phyloP scores from a whole-genome alignment of 2,329 filamentous ascomycete species.

The Colletotrichum australisinense region DNA sequence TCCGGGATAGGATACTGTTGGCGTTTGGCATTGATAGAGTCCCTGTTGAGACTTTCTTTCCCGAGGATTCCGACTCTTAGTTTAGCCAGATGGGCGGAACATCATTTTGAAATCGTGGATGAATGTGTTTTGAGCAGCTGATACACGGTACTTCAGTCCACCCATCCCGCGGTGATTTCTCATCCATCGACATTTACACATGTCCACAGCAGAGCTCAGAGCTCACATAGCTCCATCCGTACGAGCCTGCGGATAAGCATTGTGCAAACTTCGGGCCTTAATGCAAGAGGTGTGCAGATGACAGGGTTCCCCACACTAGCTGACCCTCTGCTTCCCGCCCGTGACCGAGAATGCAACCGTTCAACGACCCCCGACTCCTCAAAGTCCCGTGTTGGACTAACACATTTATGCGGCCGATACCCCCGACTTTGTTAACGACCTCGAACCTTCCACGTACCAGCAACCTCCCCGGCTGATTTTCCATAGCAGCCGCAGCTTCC shows the following conservation, averaged over 20 bases:
- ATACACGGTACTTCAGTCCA: background rate
- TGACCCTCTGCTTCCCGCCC: constrained; percentile 17
- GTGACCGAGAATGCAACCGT: constrained; percentile 17
- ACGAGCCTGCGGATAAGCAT: background rate
- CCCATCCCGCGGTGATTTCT: background rate
- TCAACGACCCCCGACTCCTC: background rate
- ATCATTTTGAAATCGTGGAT: background rate
- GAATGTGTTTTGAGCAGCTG: background rate
- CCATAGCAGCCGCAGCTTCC: background rate
- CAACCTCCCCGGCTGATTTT: background rate
- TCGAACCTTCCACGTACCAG: background rate
- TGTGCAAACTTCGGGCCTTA: background rate
- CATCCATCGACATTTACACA: background rate
- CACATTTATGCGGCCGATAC: fast-evolving
- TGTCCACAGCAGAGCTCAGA: background rate
- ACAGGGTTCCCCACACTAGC: constrained; percentile 25
- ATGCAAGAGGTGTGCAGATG: constrained; percentile 5
- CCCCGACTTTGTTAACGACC: background rate
- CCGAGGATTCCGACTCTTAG: background rate
- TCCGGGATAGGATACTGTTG: background rate
- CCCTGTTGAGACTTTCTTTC: background rate
- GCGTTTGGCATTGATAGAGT: background rate
- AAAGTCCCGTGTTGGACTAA: constrained; percentile 1
- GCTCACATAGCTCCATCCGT: no score
- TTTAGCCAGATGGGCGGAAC: background rate